Percentiles rank a stretch among this genome's conserved stretches.
Conservation (phyloP, 2,329 filamentous ascomycete genomes). For the Pseudogymnoascus sp. region DNA sequence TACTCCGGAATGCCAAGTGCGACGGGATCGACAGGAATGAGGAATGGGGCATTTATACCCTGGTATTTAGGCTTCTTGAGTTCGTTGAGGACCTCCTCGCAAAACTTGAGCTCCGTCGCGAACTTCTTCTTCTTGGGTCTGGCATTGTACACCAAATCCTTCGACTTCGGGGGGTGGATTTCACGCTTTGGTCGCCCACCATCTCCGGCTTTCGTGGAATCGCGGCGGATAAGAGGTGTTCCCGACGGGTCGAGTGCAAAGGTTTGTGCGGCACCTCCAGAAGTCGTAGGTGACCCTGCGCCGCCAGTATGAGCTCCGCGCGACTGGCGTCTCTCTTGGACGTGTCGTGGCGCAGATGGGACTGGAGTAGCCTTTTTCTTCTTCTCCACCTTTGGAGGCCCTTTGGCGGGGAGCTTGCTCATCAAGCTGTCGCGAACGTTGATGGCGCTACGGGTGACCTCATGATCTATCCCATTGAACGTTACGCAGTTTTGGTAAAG, state of each 20-base stretch:
- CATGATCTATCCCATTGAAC: conserved; percentile 78
- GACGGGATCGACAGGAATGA: conserved; percentile 82
- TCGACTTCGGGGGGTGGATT: conserved; percentile 83
- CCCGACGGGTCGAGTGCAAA: conserved; percentile 75
- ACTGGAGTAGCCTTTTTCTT: conserved; percentile 37
- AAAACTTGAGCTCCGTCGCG: conserved; percentile 83
- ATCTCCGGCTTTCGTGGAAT: conserved; percentile 64
- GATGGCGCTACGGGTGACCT: conserved; percentile 54
- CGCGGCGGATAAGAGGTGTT: conserved; percentile 74
- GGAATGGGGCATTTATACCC: conserved; percentile 64
- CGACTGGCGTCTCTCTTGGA: conserved; percentile 32
- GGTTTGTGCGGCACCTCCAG: conserved; percentile 41
- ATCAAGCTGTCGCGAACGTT: conserved; percentile 54
- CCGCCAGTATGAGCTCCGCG: conserved; percentile 27
- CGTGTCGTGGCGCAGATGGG: conserved; percentile 20
- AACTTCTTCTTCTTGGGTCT: conserved; percentile 88
- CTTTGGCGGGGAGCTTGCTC: conserved; percentile 47
- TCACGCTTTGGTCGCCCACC: conserved; percentile 81
- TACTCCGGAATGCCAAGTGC: conserved; percentile 90
- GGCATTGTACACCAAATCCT: conserved; percentile 80
- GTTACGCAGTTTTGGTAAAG: conserved; percentile 70
- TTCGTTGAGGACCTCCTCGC: conserved; percentile 72
- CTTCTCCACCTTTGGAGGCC: conserved; percentile 57
- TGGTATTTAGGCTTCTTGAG: conserved; percentile 67
- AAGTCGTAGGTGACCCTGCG: conserved; percentile 27